A percentile compares a stretch with the other conserved stretches of the same genome.
phyloP scores from a whole-genome alignment of 345 rosid species.

The Cardamine occulta region DNA sequence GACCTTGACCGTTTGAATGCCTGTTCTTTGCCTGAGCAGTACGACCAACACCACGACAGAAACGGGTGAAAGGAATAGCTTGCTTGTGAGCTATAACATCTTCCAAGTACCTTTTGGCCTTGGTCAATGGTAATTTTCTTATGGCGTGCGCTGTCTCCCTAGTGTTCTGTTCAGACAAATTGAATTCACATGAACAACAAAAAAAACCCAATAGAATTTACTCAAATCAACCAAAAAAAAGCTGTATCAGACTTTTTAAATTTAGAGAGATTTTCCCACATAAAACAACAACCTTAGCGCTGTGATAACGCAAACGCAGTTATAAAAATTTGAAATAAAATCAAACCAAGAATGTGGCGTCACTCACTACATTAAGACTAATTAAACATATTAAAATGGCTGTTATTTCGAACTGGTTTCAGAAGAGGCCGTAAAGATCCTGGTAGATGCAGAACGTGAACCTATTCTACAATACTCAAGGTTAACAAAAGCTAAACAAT shows the following conservation, averaged over 20 bases:
- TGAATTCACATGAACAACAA: too few relatives aligned
- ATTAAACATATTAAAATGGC: too few relatives aligned
- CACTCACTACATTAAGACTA: background rate
- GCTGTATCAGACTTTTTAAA: too few relatives aligned
- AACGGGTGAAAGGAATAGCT: constrained; percentile 98
- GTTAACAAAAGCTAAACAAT: background rate
- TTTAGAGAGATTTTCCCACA: too few relatives aligned
- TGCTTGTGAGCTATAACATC: constrained; percentile 97
- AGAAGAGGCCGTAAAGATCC: background rate
- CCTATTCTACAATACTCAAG: background rate
- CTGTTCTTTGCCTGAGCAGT: constrained; percentile 99
- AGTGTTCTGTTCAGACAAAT: constrained; percentile 59
- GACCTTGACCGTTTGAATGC: constrained; percentile 96
- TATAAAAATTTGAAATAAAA: background rate
- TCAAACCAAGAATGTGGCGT: background rate
- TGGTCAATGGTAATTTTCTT: constrained; percentile 74
- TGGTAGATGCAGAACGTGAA: too few relatives aligned
- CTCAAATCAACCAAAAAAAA: background rate
- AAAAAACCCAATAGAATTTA: background rate
- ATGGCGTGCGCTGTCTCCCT: constrained; percentile 89
- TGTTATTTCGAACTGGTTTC: background rate
- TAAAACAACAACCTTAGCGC: too few relatives aligned
- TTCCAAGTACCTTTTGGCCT: constrained; percentile 96
- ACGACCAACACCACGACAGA: constrained; percentile 93
- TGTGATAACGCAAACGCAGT: background rate